Conservation (phyloP, 768 basidiomycete species). For the Kwoniella bestiolae region DNA sequence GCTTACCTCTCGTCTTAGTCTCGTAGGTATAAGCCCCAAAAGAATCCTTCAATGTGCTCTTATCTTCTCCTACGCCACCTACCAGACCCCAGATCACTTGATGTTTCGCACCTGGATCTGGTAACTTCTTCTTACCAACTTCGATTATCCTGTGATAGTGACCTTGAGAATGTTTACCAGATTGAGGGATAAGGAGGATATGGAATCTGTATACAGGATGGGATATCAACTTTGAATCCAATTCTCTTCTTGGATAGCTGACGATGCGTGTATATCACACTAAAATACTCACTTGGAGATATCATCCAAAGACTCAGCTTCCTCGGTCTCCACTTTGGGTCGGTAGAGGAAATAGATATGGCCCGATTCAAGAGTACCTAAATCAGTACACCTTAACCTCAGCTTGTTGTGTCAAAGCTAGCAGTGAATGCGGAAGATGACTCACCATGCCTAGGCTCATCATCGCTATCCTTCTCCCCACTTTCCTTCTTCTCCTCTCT, state of each 20-base stretch:
- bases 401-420: too few relatives aligned
- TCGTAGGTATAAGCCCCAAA: constrained; percentile 50
- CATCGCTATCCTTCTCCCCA: constrained; percentile 12
- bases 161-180: constrained; percentile 37
- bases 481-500: constrained; percentile 11
- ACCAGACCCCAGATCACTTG: constrained; percentile 54
- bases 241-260: too few relatives aligned
- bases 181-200: constrained; percentile 50
- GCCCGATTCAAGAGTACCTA: constrained; percentile 50
- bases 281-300: constrained; percentile 47
- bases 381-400: background rate
- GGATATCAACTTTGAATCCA: too few relatives aligned
- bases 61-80: constrained; percentile 29
- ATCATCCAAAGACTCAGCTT: constrained; percentile 47
- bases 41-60: constrained; percentile 34
- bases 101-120: constrained; percentile 49
- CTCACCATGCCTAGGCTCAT: constrained; percentile 51
- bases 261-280: too few relatives aligned
- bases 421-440: too few relatives aligned
- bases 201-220: constrained; percentile 39
- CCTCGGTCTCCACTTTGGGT: constrained; percentile 49
- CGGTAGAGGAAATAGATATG: constrained; percentile 55
- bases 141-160: constrained; percentile 53
- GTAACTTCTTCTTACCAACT: constrained; percentile 55
- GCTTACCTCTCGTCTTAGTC: constrained; percentile 50